Percentiles rank a stretch among this genome's conserved stretches.
Conservation (phyloP, 441 rosid species). For the Adansonia rubrostipa region DNA sequence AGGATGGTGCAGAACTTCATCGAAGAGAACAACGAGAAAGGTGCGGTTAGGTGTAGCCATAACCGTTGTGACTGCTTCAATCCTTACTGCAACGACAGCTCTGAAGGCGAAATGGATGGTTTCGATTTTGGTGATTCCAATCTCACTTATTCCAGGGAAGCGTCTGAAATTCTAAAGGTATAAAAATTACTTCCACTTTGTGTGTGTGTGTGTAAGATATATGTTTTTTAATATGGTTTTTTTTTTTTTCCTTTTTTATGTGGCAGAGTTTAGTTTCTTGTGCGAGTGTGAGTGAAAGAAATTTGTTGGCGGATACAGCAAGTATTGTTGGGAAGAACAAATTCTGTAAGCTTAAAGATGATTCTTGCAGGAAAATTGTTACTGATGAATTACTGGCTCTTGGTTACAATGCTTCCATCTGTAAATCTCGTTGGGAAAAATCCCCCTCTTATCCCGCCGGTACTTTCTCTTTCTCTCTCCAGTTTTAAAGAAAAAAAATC, state of each 20-base stretch:
- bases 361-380: slow-evolving; percentile 52
- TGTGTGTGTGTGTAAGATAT: not conserved
- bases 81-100: slow-evolving; percentile 56
- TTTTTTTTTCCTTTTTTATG: not conserved
- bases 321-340: slow-evolving; percentile 70
- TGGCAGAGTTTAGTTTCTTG: slow-evolving; percentile 70
- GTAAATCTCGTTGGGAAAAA: slow-evolving; percentile 89
- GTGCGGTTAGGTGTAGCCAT: slow-evolving; percentile 50
- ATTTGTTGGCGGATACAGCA: slow-evolving; percentile 62
- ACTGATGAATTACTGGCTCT: slow-evolving; percentile 55
- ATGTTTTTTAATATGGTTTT: not conserved
- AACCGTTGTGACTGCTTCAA: slow-evolving; percentile 69
- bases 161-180: slow-evolving; percentile 70
- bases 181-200: not conserved
- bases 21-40: slow-evolving; percentile 48
- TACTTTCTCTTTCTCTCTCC: slow-evolving; percentile 37
- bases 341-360: slow-evolving; percentile 57
- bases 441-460: slow-evolving; percentile 70
- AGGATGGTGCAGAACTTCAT: slow-evolving; percentile 56
- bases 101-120: slow-evolving; percentile 62
- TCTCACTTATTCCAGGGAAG: slow-evolving; percentile 43
- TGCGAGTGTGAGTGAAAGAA: slow-evolving; percentile 59
- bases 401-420: slow-evolving; percentile 73
- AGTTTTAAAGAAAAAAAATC: slow-evolving; percentile 6
- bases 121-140: slow-evolving; percentile 37